Percentiles rank a stretch among this genome's conserved stretches.
Evolutionary conservation across 2,329 filamentous ascomycete species (phyloP).

Genomic region (Hypoxylon sp.): DNA sequence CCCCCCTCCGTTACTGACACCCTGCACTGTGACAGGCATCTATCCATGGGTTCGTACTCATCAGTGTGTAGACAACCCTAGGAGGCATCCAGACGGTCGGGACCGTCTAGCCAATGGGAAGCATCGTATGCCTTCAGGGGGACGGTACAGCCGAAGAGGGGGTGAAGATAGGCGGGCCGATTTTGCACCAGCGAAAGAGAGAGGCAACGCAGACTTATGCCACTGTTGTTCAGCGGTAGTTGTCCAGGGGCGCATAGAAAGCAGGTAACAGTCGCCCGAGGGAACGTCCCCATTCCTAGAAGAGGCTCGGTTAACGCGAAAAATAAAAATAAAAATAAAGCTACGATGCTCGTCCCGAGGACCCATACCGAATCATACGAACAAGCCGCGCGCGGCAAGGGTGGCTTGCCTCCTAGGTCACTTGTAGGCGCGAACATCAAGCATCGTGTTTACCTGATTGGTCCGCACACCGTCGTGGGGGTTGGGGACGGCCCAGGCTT

Average conservation of each 20-base stretch:
- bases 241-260: too few relatives aligned
- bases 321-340: too few relatives aligned
- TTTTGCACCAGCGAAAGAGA: constrained; percentile 27
- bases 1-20: constrained; percentile 6
- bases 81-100: constrained; percentile 37
- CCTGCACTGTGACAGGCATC: constrained; percentile 39
- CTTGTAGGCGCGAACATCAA: constrained; percentile 32
- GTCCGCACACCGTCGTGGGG: constrained; percentile 31
- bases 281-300: constrained; percentile 20
- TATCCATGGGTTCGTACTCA: constrained; percentile 22
- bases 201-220: constrained; percentile 20
- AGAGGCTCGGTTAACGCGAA: constrained; percentile 24
- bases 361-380: constrained; percentile 11
- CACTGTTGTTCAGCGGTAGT: constrained; percentile 21
- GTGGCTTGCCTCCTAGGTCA: constrained; percentile 5
- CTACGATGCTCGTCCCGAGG: constrained; percentile 25
- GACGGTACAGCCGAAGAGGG: constrained; percentile 33
- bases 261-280: constrained; percentile 26
- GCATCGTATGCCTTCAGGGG: constrained; percentile 24
- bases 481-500: constrained; percentile 28
- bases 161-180: constrained; percentile 36
- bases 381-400: constrained; percentile 19
- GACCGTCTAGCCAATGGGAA: constrained; percentile 28
- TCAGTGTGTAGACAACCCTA: constrained; percentile 29
- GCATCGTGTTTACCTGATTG: constrained; percentile 23